These are phyloP conservation scores for Tuber indicum DNA, from an alignment of 495 filamentous ascomycete species.

Conservation along the genomic window DNA sequence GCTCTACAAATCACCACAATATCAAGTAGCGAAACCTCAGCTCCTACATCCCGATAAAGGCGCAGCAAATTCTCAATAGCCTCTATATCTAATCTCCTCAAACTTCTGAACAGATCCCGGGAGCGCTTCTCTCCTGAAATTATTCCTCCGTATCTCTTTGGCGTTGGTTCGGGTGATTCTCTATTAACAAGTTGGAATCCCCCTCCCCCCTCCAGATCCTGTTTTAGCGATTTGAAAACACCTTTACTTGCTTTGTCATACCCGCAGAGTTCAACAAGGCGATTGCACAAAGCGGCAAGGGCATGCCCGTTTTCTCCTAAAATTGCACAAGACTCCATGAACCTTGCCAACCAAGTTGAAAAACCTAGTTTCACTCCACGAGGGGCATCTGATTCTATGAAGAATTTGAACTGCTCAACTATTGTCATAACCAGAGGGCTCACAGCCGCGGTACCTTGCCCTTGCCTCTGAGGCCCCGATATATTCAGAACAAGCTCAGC, in stretches of 20 bases:
- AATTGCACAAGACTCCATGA: constrained; percentile 34
- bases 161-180: background rate
- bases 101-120: constrained; percentile 15
- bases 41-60: constrained; percentile 13
- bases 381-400: constrained; percentile 24
- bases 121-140: constrained; percentile 6
- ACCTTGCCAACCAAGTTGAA: constrained; percentile 33
- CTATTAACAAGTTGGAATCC: constrained; percentile 9
- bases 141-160: background rate
- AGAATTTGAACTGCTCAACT: constrained; percentile 39
- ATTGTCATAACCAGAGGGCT: constrained; percentile 38
- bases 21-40: constrained; percentile 36
- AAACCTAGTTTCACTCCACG: constrained; percentile 16
- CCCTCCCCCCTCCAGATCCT: constrained; percentile 10
- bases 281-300: constrained; percentile 27
- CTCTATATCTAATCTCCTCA: constrained; percentile 10
- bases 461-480: constrained; percentile 1
- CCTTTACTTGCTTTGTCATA: constrained; percentile 10
- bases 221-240: constrained; percentile 16
- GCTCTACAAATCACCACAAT: constrained; percentile 24
- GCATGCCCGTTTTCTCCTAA: constrained; percentile 36
- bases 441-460: constrained; percentile 15
- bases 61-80: constrained; percentile 11
- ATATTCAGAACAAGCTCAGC: constrained; percentile 27
- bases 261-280: constrained; percentile 19